Base-by-base conservation (phyloP, 1,139 yeast genomes). In the Yamadazyma mexicana region DNA sequence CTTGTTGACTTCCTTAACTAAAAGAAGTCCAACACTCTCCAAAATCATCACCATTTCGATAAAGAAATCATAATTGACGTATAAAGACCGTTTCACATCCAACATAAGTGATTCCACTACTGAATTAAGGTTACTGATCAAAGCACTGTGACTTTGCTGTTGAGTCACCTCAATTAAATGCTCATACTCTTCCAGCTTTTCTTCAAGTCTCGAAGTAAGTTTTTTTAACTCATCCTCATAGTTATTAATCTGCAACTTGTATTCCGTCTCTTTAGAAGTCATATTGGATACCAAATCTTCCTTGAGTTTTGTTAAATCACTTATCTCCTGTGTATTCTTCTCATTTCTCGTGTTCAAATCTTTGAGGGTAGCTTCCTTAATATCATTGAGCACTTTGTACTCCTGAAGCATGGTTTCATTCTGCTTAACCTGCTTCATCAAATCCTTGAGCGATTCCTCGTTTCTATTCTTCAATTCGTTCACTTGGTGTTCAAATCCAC, bases 21-120 rank as follows among this genome's bases (percentile, higher is more conserved):
- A 64, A 17, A 85, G 59, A 38, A 91, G 67, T 1, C 98, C 98
- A 73, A 89, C 81, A 2, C 86, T 75, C 53, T 87, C 96, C 39
- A 91, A 66, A 2, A 86, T 66, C 38, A 75, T 67, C 50, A 87
- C 80, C 38, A 77, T 71, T 30, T 82, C 75, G 17, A 63, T 46
- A 40, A 72, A 62, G 37, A 55, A 61, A 9, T 59, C 59, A 45
- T 55, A 63, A 36, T 58, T 55, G 17, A 47, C 45, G 4, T 50
- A 51, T 3, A 57, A 43, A 5, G 67, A 52, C 17, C 39, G 39
- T 33, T 51, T 54, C 2, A 65, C 38, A 28, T 50, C 52, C 7
- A 33, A 28, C 30, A 62, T 48, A 23, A 69, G 51, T 3, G 42
- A 44, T 7, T 42, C 40, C 1, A 65, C 51, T 0, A 61, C 46